Conservation (phyloP, 2,329 filamentous ascomycete species). For the Diplodia scrobiculata region DNA sequence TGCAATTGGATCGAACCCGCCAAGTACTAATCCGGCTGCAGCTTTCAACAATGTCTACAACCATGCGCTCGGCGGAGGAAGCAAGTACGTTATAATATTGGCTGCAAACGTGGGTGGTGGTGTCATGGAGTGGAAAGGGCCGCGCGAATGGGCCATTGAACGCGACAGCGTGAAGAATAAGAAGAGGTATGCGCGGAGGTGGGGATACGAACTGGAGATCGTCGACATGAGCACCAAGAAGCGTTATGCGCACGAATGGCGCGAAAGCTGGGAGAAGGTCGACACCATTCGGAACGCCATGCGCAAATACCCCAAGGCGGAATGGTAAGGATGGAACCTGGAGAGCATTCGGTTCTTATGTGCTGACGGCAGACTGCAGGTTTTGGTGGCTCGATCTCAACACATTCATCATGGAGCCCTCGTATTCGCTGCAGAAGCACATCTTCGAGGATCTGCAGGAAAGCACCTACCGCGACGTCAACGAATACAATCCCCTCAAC, state of each 20-base stretch:
- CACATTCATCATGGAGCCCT: constrained; percentile 96
- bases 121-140: constrained; percentile 99
- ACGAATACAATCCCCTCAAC: constrained; percentile 91
- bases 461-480: constrained; percentile 90
- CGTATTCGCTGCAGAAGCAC: constrained; percentile 84
- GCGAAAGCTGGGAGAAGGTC: constrained; percentile 99
- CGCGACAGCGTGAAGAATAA: constrained; percentile 96
- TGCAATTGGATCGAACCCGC: not conserved
- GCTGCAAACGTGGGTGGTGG: constrained; percentile 93
- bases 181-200: constrained; percentile 77
- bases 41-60: constrained; percentile 65
- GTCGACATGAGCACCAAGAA: constrained; percentile 99
- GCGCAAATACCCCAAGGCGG: constrained; percentile 90
- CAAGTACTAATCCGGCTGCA: constrained; percentile 41
- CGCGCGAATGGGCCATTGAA: constrained; percentile 96
- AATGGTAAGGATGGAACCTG: constrained; percentile 68
- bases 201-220: constrained; percentile 95
- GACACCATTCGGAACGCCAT: constrained; percentile 87
- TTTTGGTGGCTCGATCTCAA: constrained; percentile 99
- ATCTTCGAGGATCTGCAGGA: constrained; percentile 78
- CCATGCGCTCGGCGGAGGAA: constrained; percentile 77
- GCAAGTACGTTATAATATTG: constrained; percentile 90
- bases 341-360: not conserved
- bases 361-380: constrained; percentile 56
- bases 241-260: constrained; percentile 97